Evolutionary conservation across 805 yeast species (phyloP), one percentile per base, ranked within the genome.

Genomic region (Ogataea populi-albae): DNA sequence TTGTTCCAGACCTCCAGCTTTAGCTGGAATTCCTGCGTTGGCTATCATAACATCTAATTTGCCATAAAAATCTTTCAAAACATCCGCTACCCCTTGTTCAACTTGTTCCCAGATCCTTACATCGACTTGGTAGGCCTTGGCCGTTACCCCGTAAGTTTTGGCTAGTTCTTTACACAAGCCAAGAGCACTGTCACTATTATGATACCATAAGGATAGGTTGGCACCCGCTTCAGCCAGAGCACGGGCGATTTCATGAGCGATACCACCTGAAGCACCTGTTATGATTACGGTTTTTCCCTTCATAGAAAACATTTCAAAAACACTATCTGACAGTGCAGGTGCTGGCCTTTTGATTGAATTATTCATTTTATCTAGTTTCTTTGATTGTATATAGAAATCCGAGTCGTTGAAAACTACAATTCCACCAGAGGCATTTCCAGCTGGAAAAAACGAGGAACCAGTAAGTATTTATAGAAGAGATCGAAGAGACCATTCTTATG

Each of bases 241-340:
- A 20, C 61, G 52, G 16, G 76, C 77, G 34, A 75, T 69, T 26
- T 69, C 71, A 17, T 65, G 66, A 2, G 81, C 82, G 42, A 77
- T 76, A 4, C 82, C 82, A 16, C 75, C 67, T 14, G 79, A 70
- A 11, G 73, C 79, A 11, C 82, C 82, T 10, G 81, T 69, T 20
- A 73, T 54, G n/a, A 69, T 45, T 9, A 70, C 69, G 4, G 57
- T 61, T 43, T 67, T 65, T 10, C 69, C 71, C 31, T 57, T 54
- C 19, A 68, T 54, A 6, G 73, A 66, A 39, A 65, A 70, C 33
- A 48, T 30, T 23, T 50, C 52, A n/a, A 44, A 35, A 26, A 45
- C 44, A 27, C 46, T 41, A 35, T 44, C 42, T 6, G 43, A 21
- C 23, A 44, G 27, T 2, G 19, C 22, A 27, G 48, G 48, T 31